Evolutionary conservation across 768 basidiomycete genomes (phyloP), one percentile per base, ranked within the genome.

Genomic region (Baorangia bicolor): DNA sequence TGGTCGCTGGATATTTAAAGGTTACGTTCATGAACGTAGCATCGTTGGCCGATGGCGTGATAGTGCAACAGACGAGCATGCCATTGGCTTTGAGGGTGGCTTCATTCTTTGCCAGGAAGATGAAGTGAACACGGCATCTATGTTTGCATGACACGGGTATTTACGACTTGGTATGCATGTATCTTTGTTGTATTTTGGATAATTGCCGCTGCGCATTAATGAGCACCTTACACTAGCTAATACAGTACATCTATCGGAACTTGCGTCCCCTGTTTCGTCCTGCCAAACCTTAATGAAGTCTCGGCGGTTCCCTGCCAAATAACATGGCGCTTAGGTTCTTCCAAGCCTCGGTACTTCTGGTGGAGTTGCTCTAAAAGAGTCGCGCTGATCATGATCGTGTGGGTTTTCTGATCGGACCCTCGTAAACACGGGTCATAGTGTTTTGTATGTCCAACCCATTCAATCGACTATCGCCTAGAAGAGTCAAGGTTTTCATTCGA

Each of bases 21-120:
- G 82, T 47, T 83, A 83, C 61, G 54, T 83, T 42, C 75, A 83
- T 49, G 74, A 73, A 58, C 66, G 70, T 28, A 82, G 77, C 64
- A 69, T 83, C 37, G 80, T 80, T 35, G 82, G 82, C 34, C 73
- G 79, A 21, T 82, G 82, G 82, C 76, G 82, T 49, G 81, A 81
- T 55, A 81, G 78, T 21, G 67, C 69, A 38, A 82, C 77, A 1
- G 64, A 67, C 25, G 62, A 67, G 18, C 65, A 74, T 49, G 62
- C 64, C 23, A 62, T 75, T n/a, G 81, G 82, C n/a, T 75, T 73
- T 49, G 79, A 80, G 66, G 80, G 82, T 40, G 73, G 75, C 28
- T 83, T 82, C 61, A 74, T 77, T 35, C 73, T 79, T 35, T 71
- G 70, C 57, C 74, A 73, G 62, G 69, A 63, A 48, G 69, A 68